Conservation (phyloP, 495 filamentous ascomycete genomes). For the Hypoxylon trugodes region DNA sequence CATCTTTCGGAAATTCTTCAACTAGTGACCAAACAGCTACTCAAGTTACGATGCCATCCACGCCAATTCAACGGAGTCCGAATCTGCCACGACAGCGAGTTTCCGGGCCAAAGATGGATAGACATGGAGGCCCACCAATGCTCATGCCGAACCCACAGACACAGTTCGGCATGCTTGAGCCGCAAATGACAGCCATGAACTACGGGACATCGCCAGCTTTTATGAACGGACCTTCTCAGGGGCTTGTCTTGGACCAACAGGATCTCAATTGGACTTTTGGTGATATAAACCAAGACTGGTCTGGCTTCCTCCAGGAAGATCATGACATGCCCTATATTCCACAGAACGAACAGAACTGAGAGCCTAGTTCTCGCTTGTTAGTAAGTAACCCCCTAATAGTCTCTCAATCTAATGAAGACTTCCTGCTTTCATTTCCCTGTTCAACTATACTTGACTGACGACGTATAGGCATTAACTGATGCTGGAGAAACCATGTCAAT, state of each 20-base stretch:
- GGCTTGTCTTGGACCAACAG: background rate
- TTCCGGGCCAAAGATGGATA: background rate
- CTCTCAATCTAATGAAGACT: too few relatives aligned
- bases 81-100: conserved; percentile 1
- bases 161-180: conserved; percentile 1
- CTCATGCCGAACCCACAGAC: background rate
- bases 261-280: background rate
- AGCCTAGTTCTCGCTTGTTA: background rate
- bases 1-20: conserved; percentile 16
- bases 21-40: conserved; percentile 20
- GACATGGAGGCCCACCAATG: background rate
- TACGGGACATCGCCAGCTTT: conserved; percentile 4
- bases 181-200: conserved; percentile 3
- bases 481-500: too few relatives aligned
- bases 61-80: background rate
- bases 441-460: too few relatives aligned
- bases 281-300: conserved; percentile 2
- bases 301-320: background rate
- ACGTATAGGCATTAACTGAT: too few relatives aligned
- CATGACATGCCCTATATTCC: conserved; percentile 5
- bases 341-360: conserved; percentile 10
- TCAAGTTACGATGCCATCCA: background rate
- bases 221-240: background rate
- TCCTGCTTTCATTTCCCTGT: too few relatives aligned
- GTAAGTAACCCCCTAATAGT: too few relatives aligned